Evolutionary conservation across 345 rosid species (phyloP).

Genomic region (Nasturtium officinale): DNA sequence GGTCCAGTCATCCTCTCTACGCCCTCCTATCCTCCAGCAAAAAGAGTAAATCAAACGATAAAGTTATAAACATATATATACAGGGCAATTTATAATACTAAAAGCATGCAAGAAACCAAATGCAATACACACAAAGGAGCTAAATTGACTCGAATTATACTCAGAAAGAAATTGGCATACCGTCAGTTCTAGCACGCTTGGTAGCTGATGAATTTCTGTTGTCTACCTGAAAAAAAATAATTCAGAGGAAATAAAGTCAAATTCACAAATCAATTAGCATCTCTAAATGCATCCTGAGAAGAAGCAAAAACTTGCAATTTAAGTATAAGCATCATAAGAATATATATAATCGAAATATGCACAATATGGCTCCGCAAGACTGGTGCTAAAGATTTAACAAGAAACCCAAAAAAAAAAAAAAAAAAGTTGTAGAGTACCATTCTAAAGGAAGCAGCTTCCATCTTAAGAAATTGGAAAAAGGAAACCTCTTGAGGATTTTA

Average conservation of each 20-base stretch:
- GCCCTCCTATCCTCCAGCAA: slow-evolving; percentile 62
- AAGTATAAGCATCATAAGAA: too few species aligned
- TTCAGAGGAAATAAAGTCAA: not conserved
- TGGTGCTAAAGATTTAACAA: too few species aligned
- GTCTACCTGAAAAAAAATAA: slow-evolving; percentile 72
- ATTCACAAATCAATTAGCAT: not conserved
- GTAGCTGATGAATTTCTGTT: slow-evolving; percentile 93
- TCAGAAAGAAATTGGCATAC: slow-evolving; percentile 46
- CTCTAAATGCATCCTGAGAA: too few species aligned
- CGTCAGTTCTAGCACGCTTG: slow-evolving; percentile 98
- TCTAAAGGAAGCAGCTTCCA: too few species aligned
- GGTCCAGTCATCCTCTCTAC: slow-evolving; percentile 99
- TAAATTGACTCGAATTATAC: not conserved
- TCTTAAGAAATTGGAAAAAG: too few species aligned
- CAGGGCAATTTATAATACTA: not conserved
- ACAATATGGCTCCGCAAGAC: too few species aligned
- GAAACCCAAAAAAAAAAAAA: too few species aligned
- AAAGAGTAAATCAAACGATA: slow-evolving; percentile 15
- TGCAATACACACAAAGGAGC: not conserved
- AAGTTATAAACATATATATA: not conserved
- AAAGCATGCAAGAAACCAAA: not conserved
- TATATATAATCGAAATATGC: too few species aligned
- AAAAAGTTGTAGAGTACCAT: too few species aligned
- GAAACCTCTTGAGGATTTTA: too few species aligned
- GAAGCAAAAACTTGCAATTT: too few species aligned